Evolutionary conservation across 1,284 basidiomycete species (phyloP), one percentile per base, ranked within the genome.

Genomic region (Heliocybe sulcata): DNA sequence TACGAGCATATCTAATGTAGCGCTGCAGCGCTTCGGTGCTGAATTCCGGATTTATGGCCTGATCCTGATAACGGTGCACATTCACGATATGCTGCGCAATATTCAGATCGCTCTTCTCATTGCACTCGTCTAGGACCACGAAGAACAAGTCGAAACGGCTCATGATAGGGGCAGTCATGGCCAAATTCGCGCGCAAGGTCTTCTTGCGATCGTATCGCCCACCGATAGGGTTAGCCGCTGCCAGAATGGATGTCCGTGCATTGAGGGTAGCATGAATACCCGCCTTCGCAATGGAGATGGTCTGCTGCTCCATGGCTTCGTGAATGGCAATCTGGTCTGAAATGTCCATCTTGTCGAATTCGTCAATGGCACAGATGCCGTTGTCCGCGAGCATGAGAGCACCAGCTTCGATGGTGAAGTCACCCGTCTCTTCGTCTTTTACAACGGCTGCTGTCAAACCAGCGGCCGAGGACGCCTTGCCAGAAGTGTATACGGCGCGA

Each of bases 301-400:
- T 99, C 75, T 99, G 96, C 73, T 99, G 96, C 83, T 99, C 96
- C 96, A 99, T 99, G 1, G 97, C 95, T 79, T 99, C 96, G 80
- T 99, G 97, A 63, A 99, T 99, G 33, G 97, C 97, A 45, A 99
- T 94, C 70, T 99, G 97, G 70, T 99, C 97, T 1, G 92, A 87
- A 50, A 98, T 83, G 70, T 99, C 96, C 97, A 99, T 99, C 76
- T 99, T 99, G 82, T 99, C 96, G 69, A 99, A 99, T 71, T 99
- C 97, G 75, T 99, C 97, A 65, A 99, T 99, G 14, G 96, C 95
- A 67, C 97, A 99, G 68, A 99, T 98, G 20, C 97, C 97, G 63
- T 99, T 99, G 76, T 99, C 97, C 6, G 97, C 97, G 2, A 99
- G 82, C 97, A 99, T 99, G 60, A 99, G 81, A 1, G 97, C 97